Evolutionary conservation across 306 rosid species (phyloP), one percentile per base, ranked within the genome.

Genomic region (Medicago ruthenica): DNA sequence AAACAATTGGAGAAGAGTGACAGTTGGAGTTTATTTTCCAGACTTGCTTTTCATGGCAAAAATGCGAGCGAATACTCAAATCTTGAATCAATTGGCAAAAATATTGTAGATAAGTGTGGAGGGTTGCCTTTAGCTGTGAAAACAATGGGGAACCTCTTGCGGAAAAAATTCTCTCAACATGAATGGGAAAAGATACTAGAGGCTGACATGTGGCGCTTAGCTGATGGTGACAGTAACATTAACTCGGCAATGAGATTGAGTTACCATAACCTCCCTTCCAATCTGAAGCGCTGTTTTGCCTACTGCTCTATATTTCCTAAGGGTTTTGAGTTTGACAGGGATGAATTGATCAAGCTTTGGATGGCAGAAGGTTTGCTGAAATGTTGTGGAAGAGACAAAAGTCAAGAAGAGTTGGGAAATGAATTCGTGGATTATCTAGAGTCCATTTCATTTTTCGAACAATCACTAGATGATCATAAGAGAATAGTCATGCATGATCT

Each of bases 81-180:
- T 15, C 67, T 62, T 62, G 67, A 31, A 62, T 34, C 67, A 15
- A 62, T 31, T 15, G 67, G 45, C 2, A 61, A 61, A 11, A 61
- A 34, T 6, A 27, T 61, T 14, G 42, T 31, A n/a, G n/a, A n/a
- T n/a, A n/a, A n/a, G n/a, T n/a, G n/a, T n/a, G n/a, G n/a, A n/a
- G n/a, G n/a, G n/a, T 61, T 85, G 54, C 91, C 91, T 31, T 69
- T 83, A 18, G 88, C 85, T 13, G 77, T 71, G 8, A 81, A 82
- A 69, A 57, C 84, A 53, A 59, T 85, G 31, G 89, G 80, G 42
- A 76, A 86, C 7, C 66, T 83, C 55, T 31, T 88, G 79, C 81
- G 44, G 2, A 24, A 22, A 6, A 83, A 70, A 74, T 41, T 48
- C n/a, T 9, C 58, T 54, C 39, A 55, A 16, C 7, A 21, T 12